Base-by-base conservation (phyloP, 768 basidiomycete species). In the Trametes cinnabarina region DNA sequence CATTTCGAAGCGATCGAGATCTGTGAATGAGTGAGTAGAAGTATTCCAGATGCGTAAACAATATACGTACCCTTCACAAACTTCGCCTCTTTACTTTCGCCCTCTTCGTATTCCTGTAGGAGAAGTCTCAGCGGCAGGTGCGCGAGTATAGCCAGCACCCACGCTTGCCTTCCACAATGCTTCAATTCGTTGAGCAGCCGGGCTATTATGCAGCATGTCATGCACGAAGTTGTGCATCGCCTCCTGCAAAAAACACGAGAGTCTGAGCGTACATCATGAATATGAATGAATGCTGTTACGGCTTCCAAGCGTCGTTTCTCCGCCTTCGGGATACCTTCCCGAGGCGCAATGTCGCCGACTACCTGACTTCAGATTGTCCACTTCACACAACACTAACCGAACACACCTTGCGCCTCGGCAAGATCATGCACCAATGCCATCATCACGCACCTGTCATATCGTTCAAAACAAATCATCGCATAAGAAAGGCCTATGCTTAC, bases 331-430 rank as follows among this genome's bases (percentile, higher is more conserved):
- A 99, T 87, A 0, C 90, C 88, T 69, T 98, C 94, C 20, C 85
- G 79, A 0, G 96, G 96, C 0, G 94, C 81, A 57, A 98, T 98
- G 68, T 98, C 96, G 4, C 96, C 96, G 5, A 98, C 96, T 86
- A 66, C 48, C 30, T n/a, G 4, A 34, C 39, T 2, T 14, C 2
- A 26, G n/a, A 15, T 43, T 47, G 3, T 51, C 40, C 40, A 52
- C 48, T 25, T 0, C 22, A 37, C 43, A 30, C 10, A 25, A 39
- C 20, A 17, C 7, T 26, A 4, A 10, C 8, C 14, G 58, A 63
- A 32, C 30, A 0, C 47, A 87, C 92, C 88, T 79, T 94, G 90
- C 1, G 96, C 96, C 72, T 99, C 96, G 6, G 95, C 95, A 14
- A 99, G 82, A 72, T 99, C 96, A 67, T 99, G 96, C 14, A 97